Base-by-base conservation (phyloP, 1,284 basidiomycete species). In the Wolfiporia cocos region DNA sequence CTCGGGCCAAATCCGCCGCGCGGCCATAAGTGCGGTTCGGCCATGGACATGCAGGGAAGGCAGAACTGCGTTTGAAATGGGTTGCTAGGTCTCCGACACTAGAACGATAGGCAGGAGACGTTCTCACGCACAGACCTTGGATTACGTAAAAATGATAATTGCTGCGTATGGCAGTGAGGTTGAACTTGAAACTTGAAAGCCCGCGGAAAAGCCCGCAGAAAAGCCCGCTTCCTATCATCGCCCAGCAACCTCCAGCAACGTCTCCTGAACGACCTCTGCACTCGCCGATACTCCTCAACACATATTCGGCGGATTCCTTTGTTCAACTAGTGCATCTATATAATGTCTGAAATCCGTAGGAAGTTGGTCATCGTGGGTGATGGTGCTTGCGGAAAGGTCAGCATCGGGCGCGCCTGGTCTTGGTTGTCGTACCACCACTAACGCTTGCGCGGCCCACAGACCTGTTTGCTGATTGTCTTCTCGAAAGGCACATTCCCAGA, bases 401-500 rank as follows among this genome's bases (percentile, higher is more conserved):
- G 43, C 38, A 23, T 20, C 23, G 15, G 19, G 33, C 29, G 18
- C 32, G 20, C 29, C 29, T 41, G 37, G 26, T 28, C 36, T 32
- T 33, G 28, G 30, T 50, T 34, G 43, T 49, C 44, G 44, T 43
- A 47, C 43, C 49, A 44, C 41, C 42, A 33, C 56, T 59, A 37
- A 60, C 39, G 34, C 34, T 42, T 22, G 29, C 35, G 28, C 42
- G 42, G 37, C 34, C 21, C 33, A 19, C 52, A 70, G 73, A 79
- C 77, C 49, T 79, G 76, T 63, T 67, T 80, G 44, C 64, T 80
- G 47, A 79, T 80, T 55, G 75, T 78, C 49, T 81, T 78, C 64
- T 73, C 73, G 59, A 83, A 84, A 69, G 81, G 81, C 47, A 81
- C 81, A 49, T 87, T 87, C 74, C 84, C 84, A 37, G 81, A 84